Percentiles rank a stretch among this genome's conserved stretches.
These are phyloP conservation scores for Apiospora malaysiana DNA, from an alignment of 2,329 filamentous ascomycete genomes.

Conservation along the genomic window DNA sequence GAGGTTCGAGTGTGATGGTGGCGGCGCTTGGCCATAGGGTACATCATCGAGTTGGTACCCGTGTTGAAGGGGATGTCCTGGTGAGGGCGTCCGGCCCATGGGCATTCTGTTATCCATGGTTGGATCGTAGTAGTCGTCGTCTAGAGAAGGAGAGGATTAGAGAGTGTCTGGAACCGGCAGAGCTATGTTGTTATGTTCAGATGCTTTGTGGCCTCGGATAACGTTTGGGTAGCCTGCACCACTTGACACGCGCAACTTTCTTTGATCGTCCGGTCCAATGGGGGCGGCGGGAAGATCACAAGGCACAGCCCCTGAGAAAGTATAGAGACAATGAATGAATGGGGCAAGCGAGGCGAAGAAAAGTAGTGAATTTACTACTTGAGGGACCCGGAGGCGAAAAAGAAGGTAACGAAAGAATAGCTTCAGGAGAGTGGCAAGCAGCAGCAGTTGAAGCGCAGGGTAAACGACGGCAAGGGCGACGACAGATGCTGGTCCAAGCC, in stretches of 20 bases:
- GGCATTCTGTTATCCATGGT: slow-evolving; percentile 59
- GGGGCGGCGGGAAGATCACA: slow-evolving; percentile 1
- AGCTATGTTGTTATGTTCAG: slow-evolving; percentile 1
- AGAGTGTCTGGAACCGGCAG: slow-evolving; percentile 19
- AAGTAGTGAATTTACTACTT: not conserved
- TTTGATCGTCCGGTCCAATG: slow-evolving; percentile 2
- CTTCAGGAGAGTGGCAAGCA: not conserved
- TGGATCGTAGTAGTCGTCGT: slow-evolving; percentile 66
- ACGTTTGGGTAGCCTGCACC: slow-evolving; percentile 19
- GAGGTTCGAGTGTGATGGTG: slow-evolving; percentile 25
- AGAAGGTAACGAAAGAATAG: not conserved
- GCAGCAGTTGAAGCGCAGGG: not conserved
- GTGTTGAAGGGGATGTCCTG: slow-evolving; percentile 73
- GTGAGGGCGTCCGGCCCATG: slow-evolving; percentile 71
- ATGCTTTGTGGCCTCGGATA: not conserved
- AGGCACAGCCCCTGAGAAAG: slow-evolving; percentile 19
- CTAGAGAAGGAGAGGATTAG: slow-evolving; percentile 37
- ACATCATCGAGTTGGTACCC: slow-evolving; percentile 85
- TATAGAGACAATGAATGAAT: slow-evolving; percentile 6
- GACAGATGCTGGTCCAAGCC: not conserved
- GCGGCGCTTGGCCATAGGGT: slow-evolving; percentile 62
- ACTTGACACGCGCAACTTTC: slow-evolving; percentile 16
- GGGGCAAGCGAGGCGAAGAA: not conserved
- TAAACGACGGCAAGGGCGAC: not conserved
- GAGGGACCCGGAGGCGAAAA: not conserved